phyloP scores from a whole-genome alignment of 78 protist species.

The Bigelowiella natans region DNA sequence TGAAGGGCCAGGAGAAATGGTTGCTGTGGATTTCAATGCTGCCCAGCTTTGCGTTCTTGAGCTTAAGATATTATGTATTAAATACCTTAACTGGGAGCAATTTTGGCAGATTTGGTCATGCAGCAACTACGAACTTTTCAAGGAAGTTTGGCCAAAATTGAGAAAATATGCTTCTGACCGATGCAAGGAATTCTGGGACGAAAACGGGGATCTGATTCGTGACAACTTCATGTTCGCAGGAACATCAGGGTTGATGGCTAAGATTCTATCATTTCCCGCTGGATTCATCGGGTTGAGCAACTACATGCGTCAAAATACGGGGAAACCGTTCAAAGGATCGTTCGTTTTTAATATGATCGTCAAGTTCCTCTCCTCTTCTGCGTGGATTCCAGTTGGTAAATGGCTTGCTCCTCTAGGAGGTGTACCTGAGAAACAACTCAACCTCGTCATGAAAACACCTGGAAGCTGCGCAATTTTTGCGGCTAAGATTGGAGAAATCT shows the following conservation, averaged over 20 bases:
- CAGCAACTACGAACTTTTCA: not conserved
- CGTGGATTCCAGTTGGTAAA: not conserved
- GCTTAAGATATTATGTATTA: not conserved
- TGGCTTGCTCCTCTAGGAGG: not conserved
- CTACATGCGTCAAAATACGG: not conserved
- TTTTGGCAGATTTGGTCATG: not conserved
- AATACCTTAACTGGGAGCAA: not conserved
- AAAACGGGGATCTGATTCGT: not conserved
- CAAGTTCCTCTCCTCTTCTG: not conserved
- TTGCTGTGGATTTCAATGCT: conserved; percentile 7
- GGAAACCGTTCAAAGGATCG: not conserved
- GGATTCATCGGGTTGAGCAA: not conserved
- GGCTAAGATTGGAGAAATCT: not conserved
- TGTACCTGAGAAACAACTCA: not conserved
- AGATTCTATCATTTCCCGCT: not conserved
- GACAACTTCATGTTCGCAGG: not conserved
- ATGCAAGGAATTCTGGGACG: not conserved
- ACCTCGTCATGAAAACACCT: not conserved
- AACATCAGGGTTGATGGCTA: not conserved
- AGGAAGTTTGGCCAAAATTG: not conserved
- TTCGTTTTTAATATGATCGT: not conserved
- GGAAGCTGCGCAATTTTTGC: not conserved
- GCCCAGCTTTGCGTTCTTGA: conserved; percentile 8
- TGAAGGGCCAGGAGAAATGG: not conserved
- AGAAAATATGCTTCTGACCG: not conserved